Conservation (phyloP, 129 eudicot species). For the Glebionis coronaria region DNA sequence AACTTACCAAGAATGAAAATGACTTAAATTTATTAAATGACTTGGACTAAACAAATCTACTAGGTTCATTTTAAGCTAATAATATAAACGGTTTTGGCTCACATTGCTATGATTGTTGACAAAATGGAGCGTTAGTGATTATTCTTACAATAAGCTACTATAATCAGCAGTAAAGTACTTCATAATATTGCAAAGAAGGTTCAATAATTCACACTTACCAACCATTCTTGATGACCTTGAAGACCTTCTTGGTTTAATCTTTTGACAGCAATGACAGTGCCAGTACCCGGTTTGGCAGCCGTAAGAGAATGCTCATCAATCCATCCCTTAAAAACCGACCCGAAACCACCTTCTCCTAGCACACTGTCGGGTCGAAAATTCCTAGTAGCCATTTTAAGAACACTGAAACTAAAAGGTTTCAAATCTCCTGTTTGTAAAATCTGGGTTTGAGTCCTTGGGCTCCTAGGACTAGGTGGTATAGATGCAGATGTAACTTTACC, state of each 20-base stretch:
- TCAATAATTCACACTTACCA: slow-evolving; percentile 42
- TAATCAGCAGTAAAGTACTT: too few relatives aligned
- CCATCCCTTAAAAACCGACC: slow-evolving; percentile 77
- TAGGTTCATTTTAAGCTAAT: too few relatives aligned
- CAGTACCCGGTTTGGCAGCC: slow-evolving; percentile 66
- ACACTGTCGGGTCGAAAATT: slow-evolving; percentile 82
- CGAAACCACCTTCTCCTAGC: slow-evolving; percentile 77
- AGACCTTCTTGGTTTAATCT: slow-evolving; percentile 62
- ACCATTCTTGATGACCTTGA: slow-evolving; percentile 81
- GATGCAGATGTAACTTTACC: slow-evolving; percentile 35
- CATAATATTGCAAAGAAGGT: background rate
- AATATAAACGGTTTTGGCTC: too few relatives aligned
- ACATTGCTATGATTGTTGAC: too few relatives aligned
- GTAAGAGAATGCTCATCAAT: slow-evolving; percentile 57
- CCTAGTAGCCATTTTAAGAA: slow-evolving; percentile 54
- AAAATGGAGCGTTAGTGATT: too few relatives aligned
- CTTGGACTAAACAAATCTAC: background rate
- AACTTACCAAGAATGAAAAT: background rate
- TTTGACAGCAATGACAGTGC: slow-evolving; percentile 69
- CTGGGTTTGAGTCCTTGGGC: slow-evolving; percentile 48
- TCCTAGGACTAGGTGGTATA: slow-evolving; percentile 38
- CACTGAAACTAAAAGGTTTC: slow-evolving; percentile 50
- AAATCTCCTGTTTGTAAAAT: slow-evolving; percentile 50
- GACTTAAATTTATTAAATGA: background rate
- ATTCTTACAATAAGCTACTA: too few relatives aligned